Conservation (phyloP, 2,329 filamentous ascomycete species). For the Fusarium mexicanum region DNA sequence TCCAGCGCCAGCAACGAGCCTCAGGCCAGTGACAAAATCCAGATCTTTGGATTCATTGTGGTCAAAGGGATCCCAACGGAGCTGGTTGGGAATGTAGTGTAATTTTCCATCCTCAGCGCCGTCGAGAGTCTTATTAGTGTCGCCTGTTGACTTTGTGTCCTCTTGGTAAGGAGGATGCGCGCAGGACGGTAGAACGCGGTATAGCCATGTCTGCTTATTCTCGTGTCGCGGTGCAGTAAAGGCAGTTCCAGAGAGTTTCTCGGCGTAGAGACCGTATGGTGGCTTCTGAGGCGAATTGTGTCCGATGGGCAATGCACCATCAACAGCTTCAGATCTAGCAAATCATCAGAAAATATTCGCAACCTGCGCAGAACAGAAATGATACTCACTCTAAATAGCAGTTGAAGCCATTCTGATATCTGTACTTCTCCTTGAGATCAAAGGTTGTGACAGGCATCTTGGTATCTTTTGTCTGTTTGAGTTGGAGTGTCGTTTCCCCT, state of each 20-base stretch:
- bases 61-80: conserved; percentile 85
- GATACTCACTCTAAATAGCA: conserved; percentile 76
- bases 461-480: background rate
- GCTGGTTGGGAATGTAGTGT: conserved; percentile 72
- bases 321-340: conserved; percentile 76
- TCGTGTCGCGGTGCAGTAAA: conserved; percentile 76
- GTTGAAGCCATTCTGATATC: conserved; percentile 82
- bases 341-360: background rate
- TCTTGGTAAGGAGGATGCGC: conserved; percentile 66
- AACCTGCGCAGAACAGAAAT: background rate
- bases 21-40: conserved; percentile 67
- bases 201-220: conserved; percentile 78
- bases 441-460: conserved; percentile 63
- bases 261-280: conserved; percentile 81
- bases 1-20: conserved; percentile 81
- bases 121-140: conserved; percentile 40
- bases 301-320: conserved; percentile 77
- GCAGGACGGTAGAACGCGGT: conserved; percentile 73
- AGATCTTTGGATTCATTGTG: conserved; percentile 64
- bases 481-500: background rate
- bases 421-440: conserved; percentile 67
- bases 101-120: conserved; percentile 39
- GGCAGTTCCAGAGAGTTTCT: conserved; percentile 78
- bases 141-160: conserved; percentile 47
- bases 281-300: conserved; percentile 86